Evolutionary conservation across 306 rosid species (phyloP).

Genomic region (Corylus americana): DNA sequence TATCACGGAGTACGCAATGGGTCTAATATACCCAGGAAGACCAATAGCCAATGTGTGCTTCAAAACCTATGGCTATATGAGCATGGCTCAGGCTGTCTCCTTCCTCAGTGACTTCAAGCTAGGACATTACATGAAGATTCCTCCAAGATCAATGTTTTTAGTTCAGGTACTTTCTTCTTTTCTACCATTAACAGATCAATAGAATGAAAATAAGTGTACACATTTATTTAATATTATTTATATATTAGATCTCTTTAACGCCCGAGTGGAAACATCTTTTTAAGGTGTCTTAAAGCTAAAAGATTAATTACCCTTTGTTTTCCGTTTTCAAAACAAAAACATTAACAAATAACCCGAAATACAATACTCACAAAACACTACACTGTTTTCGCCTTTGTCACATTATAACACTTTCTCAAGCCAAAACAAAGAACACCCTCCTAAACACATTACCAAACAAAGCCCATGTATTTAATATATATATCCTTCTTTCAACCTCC

Average conservation of each 20-base stretch:
- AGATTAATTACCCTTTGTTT: too few species aligned
- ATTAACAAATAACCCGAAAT: too few species aligned
- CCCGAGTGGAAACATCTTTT: neutral
- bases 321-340: too few species aligned
- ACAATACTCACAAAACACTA: too few species aligned
- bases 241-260: neutral
- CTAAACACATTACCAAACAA: neutral
- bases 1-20: slow-evolving; percentile 20
- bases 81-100: neutral
- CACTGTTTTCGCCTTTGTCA: too few species aligned
- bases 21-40: neutral
- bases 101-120: neutral
- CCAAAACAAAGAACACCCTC: too few species aligned
- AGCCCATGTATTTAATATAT: neutral
- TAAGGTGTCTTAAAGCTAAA: too few species aligned
- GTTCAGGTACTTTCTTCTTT: neutral
- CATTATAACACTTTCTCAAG: too few species aligned
- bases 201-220: neutral
- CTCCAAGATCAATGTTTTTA: neutral
- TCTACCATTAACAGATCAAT: neutral
- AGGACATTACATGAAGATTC: neutral
- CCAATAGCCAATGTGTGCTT: neutral
- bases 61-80: neutral
- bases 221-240: neutral
- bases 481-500: neutral